Base-by-base conservation (phyloP, 176 grass and related monocot species). In the Rhynchospora breviuscula region DNA sequence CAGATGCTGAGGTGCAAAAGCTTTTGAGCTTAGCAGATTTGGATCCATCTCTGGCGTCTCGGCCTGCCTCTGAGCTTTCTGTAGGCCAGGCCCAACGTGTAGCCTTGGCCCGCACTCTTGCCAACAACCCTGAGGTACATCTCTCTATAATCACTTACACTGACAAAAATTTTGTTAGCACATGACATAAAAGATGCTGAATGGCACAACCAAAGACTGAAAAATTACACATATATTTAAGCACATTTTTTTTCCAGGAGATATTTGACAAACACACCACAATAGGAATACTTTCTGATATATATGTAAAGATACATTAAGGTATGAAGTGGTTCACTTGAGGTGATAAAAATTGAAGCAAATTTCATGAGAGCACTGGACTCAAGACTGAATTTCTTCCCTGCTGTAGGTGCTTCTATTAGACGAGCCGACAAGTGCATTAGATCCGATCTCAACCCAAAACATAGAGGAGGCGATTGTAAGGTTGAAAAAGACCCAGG, bases 71-170 rank as follows among this genome's bases (percentile, higher is more conserved):
- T 0, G 88, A 95, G 76, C 88, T 98, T 6, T 98, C 96, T 15
- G 93, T 95, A 23, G 96, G 96, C n/a, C 93, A 98, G 59, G 96
- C 91, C 6, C 96, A 98, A 79, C 96, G 93, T 49, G 96, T 98
- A 3, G 96, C 96, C 10, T 49, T 98, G 61, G 91, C 96, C 1
- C 93, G 96, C 48, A 98, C 96, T 31, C 90, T 95, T 58, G 96
- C 92, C 56, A 98, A 98, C 64, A 89, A 95, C 45, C 96, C 96
- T 17, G 92, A 98, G 89, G 94, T 87, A 79, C 1, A 78, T 57
- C 46, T 68, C 46, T 76, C 14, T 70, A 26, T 6, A 17, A 2
- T 61, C 26, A 58, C 0, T 59, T 15, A 40, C 2, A 33, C 22
- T 8, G 53, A 78, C 0, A 58, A 40, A 40, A 59, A 18, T 33